A percentile compares a stretch with the other conserved stretches of the same genome.
These are phyloP conservation scores for Leccinum variabile DNA, from an alignment of 1,284 basidiomycete genomes.

Conservation along the genomic window DNA sequence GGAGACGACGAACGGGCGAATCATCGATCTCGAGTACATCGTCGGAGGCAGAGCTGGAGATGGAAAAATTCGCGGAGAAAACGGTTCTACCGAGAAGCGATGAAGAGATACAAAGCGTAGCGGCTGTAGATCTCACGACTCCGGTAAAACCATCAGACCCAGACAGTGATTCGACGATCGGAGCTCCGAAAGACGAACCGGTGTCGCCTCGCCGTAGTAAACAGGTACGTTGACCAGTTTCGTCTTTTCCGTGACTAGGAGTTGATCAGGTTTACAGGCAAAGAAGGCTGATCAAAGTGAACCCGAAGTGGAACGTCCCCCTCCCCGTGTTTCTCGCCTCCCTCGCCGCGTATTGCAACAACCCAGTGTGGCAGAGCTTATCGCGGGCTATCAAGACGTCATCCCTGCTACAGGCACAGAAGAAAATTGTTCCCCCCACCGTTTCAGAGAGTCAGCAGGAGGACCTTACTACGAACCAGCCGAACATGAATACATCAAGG, in stretches of 20 bases:
- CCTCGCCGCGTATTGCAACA: constrained; percentile 63
- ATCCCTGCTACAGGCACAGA: constrained; percentile 70
- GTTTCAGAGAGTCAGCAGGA: constrained; percentile 76
- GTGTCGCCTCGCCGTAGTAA: constrained; percentile 23
- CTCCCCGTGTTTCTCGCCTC: constrained; percentile 56
- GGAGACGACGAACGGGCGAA: constrained; percentile 50
- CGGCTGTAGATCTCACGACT: constrained; percentile 8
- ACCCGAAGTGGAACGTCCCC: constrained; percentile 17
- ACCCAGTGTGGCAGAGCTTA: constrained; percentile 80
- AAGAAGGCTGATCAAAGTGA: constrained; percentile 26
- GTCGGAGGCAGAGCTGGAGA: constrained; percentile 51
- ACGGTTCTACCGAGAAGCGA: constrained; percentile 24
- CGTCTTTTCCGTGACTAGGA: neutral
- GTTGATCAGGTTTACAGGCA: constrained; percentile 14
- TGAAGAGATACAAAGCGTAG: constrained; percentile 14
- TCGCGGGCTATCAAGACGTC: constrained; percentile 79
- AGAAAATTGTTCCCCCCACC: constrained; percentile 57
- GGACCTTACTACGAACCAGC: constrained; percentile 37
- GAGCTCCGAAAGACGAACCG: constrained; percentile 54
- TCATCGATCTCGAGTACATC: constrained; percentile 61
- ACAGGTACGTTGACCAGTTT: constrained; percentile 27
- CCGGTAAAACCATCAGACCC: constrained; percentile 47
- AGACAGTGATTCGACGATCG: constrained; percentile 90
- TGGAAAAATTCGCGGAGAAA: constrained; percentile 21
- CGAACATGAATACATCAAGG: constrained; percentile 25